Evolutionary conservation across 495 filamentous ascomycete species (phyloP).

Genomic region (Daldinia concentrica): DNA sequence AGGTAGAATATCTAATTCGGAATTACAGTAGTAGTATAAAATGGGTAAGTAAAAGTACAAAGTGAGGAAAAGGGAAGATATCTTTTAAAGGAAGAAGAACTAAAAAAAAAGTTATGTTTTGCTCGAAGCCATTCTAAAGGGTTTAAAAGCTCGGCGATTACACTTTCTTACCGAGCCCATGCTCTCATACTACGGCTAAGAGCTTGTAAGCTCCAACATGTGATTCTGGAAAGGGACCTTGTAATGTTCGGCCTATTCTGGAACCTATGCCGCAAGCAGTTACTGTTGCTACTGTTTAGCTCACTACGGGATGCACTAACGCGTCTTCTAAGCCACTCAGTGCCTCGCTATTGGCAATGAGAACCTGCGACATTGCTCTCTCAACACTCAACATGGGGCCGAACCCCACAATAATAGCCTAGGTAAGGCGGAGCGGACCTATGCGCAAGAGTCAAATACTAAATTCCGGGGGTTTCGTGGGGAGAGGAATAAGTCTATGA

Average conservation of each 20-base stretch:
- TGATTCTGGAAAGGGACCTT: slow-evolving; percentile 26
- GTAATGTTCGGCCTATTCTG: slow-evolving; percentile 9
- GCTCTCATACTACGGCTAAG: not conserved
- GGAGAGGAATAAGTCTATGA: slow-evolving; percentile 24
- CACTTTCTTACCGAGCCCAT: slow-evolving; percentile 32
- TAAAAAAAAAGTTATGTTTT: not conserved
- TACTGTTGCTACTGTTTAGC: slow-evolving; percentile 10
- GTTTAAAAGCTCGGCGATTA: slow-evolving; percentile 32
- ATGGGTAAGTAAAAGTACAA: not conserved
- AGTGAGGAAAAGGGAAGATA: slow-evolving; percentile 1
- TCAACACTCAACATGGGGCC: not conserved
- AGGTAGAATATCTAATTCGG: slow-evolving; percentile 8
- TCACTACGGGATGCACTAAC: slow-evolving; percentile 15
- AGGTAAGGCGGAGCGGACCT: not conserved
- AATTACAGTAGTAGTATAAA: slow-evolving; percentile 3
- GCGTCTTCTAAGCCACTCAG: slow-evolving; percentile 29
- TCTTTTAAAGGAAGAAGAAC: not conserved
- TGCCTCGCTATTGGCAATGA: slow-evolving; percentile 31
- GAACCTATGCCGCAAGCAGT: slow-evolving; percentile 28
- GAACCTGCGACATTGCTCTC: not conserved
- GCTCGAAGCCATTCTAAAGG: slow-evolving; percentile 9
- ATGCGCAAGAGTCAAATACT: not conserved
- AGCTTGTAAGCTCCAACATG: slow-evolving; percentile 29
- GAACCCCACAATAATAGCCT: slow-evolving; percentile 1
- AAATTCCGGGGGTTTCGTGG: slow-evolving; percentile 36